Percentiles rank a stretch among this genome's conserved stretches.
Conservation (phyloP, 1,284 basidiomycete genomes). For the Sporisorium exsertum region DNA sequence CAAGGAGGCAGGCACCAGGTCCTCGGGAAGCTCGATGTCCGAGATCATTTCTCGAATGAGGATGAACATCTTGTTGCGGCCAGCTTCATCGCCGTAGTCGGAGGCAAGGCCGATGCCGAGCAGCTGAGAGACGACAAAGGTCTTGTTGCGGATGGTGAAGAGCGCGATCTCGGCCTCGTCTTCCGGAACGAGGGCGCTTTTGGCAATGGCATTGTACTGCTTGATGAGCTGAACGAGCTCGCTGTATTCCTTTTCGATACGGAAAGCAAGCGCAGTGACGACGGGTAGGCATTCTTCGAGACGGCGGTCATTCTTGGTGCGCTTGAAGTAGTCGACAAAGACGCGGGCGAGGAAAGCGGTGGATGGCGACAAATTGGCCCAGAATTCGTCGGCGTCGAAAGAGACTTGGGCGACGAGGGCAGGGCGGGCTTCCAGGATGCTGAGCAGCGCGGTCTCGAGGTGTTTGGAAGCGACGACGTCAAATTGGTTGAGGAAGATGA, state of each 20-base stretch:
- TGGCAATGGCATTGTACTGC: slow-evolving; percentile 40
- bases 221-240: slow-evolving; percentile 51
- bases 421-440: slow-evolving; percentile 76
- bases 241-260: slow-evolving; percentile 77
- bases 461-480: slow-evolving; percentile 75
- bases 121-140: slow-evolving; percentile 84
- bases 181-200: slow-evolving; percentile 28
- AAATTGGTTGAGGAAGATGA: slow-evolving; percentile 76
- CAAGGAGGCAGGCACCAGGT: slow-evolving; percentile 82
- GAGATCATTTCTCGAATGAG: slow-evolving; percentile 73
- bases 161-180: slow-evolving; percentile 50
- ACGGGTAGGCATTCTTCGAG: slow-evolving; percentile 85
- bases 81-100: slow-evolving; percentile 95
- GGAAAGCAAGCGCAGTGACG: slow-evolving; percentile 88
- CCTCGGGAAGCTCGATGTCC: slow-evolving; percentile 81
- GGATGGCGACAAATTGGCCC: slow-evolving; percentile 82
- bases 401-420: slow-evolving; percentile 74
- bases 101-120: slow-evolving; percentile 83
- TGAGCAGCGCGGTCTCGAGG: slow-evolving; percentile 78
- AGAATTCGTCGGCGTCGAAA: slow-evolving; percentile 81
- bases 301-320: slow-evolving; percentile 74
- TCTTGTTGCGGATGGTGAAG: slow-evolving; percentile 69
- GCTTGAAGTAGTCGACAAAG: slow-evolving; percentile 84
- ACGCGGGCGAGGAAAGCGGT: slow-evolving; percentile 85
- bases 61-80: slow-evolving; percentile 86